A percentile compares a stretch with the other conserved stretches of the same genome.
Evolutionary conservation across 2,329 filamentous ascomycete genomes (phyloP).

Genomic region (Lithohypha guttulata): DNA sequence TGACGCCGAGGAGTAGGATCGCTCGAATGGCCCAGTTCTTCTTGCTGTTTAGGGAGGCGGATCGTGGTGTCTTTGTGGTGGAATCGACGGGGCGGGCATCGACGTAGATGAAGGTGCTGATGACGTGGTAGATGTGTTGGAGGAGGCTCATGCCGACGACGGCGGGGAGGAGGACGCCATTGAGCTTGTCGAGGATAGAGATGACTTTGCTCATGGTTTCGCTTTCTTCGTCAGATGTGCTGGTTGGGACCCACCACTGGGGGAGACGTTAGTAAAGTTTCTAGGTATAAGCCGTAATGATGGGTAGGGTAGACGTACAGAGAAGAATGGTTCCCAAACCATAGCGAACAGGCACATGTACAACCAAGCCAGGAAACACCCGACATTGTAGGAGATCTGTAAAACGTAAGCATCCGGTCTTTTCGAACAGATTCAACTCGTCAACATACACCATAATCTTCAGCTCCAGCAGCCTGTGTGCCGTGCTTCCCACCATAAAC

Average conservation of each 20-base stretch:
- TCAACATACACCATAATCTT: constrained; percentile 19
- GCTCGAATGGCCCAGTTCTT: constrained; percentile 20
- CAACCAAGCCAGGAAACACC: constrained; percentile 20
- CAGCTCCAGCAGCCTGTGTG: constrained; percentile 13
- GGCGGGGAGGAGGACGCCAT: constrained; percentile 19
- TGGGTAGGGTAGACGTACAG: constrained; percentile 12
- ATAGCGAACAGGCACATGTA: constrained; percentile 20
- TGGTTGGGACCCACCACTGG: constrained; percentile 21
- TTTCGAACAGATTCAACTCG: neutral
- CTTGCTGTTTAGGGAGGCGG: constrained; percentile 17
- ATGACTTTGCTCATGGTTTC: constrained; percentile 8
- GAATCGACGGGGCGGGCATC: constrained; percentile 13
- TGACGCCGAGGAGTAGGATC: constrained; percentile 16
- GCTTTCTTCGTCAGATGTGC: neutral
- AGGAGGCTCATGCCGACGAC: constrained; percentile 14
- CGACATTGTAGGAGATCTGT: constrained; percentile 20
- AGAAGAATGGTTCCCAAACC: constrained; percentile 19
- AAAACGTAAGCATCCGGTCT: constrained; percentile 4
- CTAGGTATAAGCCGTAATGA: neutral
- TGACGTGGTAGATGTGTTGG: constrained; percentile 15
- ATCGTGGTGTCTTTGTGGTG: constrained; percentile 3
- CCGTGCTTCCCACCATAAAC: constrained; percentile 19
- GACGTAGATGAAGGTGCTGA: constrained; percentile 18
- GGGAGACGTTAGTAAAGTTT: constrained; percentile 1
- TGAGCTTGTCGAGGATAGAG: constrained; percentile 16